Conservation (phyloP, 192 early-diverging fungal species). For the Spinellus fusiger region DNA sequence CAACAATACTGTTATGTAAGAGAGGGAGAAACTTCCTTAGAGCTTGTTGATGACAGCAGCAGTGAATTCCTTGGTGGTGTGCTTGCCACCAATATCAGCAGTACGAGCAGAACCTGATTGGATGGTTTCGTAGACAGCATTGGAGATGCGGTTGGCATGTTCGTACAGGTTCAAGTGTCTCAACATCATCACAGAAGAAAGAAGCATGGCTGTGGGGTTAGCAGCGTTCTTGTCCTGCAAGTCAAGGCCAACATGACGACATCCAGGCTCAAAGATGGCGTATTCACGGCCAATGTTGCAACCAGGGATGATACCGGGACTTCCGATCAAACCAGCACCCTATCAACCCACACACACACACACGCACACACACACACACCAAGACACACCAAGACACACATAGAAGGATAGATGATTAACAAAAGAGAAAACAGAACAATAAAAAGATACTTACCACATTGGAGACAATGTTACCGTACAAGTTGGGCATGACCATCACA, state of each 20-base stretch:
- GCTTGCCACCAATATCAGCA: conserved; percentile 82
- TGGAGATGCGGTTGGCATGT: conserved; percentile 87
- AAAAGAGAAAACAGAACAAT: background rate
- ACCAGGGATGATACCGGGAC: conserved; percentile 93
- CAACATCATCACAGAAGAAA: conserved; percentile 93
- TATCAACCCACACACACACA: background rate
- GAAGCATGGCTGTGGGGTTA: conserved; percentile 91
- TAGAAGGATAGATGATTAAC: background rate
- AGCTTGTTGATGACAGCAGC: conserved; percentile 72
- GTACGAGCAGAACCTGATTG: conserved; percentile 63
- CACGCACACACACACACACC: background rate
- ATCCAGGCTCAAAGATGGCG: conserved; percentile 97
- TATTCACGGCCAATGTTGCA: conserved; percentile 97
- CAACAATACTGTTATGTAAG: too few species aligned
- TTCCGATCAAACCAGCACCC: conserved; percentile 93
- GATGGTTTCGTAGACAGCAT: conserved; percentile 87
- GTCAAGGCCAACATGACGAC: conserved; percentile 97
- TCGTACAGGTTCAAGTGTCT: conserved; percentile 88
- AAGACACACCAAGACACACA: background rate
- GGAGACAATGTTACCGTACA: conserved; percentile 99
- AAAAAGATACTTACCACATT: conserved; percentile 61
- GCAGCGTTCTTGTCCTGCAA: conserved; percentile 92
- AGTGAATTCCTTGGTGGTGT: conserved; percentile 92
- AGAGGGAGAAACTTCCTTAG: too few species aligned
- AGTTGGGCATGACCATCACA: conserved; percentile 98